Conservation (phyloP, 169 alveolate species). For the Sarcocystis neurona region DNA sequence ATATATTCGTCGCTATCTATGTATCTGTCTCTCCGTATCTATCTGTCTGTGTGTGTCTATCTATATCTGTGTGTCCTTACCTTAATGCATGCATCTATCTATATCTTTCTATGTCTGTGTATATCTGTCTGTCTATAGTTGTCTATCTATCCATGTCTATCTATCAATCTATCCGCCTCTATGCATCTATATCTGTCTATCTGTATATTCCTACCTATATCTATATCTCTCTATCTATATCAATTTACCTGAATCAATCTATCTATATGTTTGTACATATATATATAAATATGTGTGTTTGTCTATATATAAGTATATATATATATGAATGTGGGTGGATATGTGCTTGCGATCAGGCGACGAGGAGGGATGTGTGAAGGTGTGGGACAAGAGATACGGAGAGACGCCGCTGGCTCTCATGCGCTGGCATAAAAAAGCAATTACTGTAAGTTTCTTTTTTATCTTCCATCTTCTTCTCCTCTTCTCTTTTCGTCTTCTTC, state of each 20-base stretch:
- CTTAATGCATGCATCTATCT: neutral
- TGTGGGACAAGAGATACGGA: conserved; percentile 37
- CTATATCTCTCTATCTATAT: too few relatives aligned
- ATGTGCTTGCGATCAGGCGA: neutral
- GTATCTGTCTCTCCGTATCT: neutral
- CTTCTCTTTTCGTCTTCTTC: neutral
- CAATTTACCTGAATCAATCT: neutral
- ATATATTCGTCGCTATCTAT: neutral
- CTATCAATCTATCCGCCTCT: too few relatives aligned
- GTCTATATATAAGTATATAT: neutral
- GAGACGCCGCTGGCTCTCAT: conserved; percentile 40
- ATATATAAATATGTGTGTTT: neutral
- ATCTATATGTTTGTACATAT: neutral
- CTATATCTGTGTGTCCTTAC: neutral
- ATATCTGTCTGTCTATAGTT: neutral
- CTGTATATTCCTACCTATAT: neutral
- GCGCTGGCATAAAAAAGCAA: conserved; percentile 59
- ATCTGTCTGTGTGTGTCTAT: neutral
- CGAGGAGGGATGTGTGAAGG: conserved; percentile 55
- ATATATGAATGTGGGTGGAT: too few relatives aligned
- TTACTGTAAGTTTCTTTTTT: conserved; percentile 23
- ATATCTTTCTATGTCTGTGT: neutral
- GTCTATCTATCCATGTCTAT: neutral
- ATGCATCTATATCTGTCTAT: neutral
- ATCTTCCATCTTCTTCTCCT: neutral